A percentile compares a stretch with the other conserved stretches of the same genome.
Conservation (phyloP, 2,329 filamentous ascomycete species). For the Arthrobotrys conoides region DNA sequence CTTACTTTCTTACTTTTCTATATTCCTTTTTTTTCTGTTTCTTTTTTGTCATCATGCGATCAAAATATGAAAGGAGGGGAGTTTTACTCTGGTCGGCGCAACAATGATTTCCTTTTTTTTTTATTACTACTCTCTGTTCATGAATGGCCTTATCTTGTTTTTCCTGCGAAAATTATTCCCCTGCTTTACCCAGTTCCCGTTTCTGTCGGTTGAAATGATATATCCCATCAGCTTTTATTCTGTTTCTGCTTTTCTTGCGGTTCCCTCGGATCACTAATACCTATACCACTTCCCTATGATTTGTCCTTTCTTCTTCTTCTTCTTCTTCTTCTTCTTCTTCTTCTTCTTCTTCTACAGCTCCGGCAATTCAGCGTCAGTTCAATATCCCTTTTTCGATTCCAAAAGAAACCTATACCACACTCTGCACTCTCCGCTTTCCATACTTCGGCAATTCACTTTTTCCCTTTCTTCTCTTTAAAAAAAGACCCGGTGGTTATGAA, state of each 20-base stretch:
- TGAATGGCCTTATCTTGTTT: conserved; percentile 19
- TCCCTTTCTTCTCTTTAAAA: background rate
- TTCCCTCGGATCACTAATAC: conserved; percentile 14
- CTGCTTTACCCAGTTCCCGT: background rate
- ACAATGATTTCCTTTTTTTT: conserved; percentile 36
- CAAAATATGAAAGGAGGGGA: conserved; percentile 54
- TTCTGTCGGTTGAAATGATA: conserved; percentile 29
- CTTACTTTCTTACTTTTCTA: background rate
- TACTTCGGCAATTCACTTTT: background rate
- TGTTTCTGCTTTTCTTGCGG: background rate
- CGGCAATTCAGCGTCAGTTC: conserved; percentile 51
- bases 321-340: background rate
- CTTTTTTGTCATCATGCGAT: conserved; percentile 27
- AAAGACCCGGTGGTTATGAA: background rate
- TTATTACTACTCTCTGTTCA: conserved; percentile 18
- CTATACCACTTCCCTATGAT: conserved; percentile 15
- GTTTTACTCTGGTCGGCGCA: conserved; percentile 53
- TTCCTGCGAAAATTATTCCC: conserved; percentile 60
- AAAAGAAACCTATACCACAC: conserved; percentile 17
- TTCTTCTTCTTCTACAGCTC: conserved; percentile 21
- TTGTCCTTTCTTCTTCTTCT: background rate
- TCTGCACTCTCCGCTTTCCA: conserved; percentile 8
- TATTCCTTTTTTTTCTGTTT: background rate
- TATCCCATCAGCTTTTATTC: conserved; percentile 20
- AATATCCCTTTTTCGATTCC: background rate